Percentiles rank a stretch among this genome's conserved stretches.
Evolutionary conservation across 768 basidiomycete species (phyloP).

Genomic region (Cyathus striatus): DNA sequence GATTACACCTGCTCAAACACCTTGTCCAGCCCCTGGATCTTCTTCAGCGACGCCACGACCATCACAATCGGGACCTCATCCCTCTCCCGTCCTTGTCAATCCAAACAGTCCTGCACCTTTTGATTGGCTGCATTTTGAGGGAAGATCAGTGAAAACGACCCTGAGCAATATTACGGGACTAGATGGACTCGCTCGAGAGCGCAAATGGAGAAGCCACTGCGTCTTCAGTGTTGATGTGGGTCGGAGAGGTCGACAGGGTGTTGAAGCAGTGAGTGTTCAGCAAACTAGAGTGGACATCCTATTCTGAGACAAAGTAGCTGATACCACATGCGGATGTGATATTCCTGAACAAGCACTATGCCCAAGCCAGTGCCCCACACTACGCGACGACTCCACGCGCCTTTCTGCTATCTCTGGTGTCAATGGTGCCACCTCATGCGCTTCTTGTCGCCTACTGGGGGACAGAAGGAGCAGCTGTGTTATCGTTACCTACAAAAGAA

Average conservation of each 20-base stretch:
- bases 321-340: conserved; percentile 80
- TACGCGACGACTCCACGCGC: conserved; percentile 67
- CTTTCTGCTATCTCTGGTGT: conserved; percentile 68
- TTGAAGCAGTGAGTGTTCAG: conserved; percentile 64
- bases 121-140: conserved; percentile 86
- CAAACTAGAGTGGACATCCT: conserved; percentile 2
- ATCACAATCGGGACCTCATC: conserved; percentile 21
- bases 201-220: conserved; percentile 79
- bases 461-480: conserved; percentile 70
- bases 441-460: conserved; percentile 83
- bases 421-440: conserved; percentile 65
- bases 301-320: conserved; percentile 37
- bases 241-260: conserved; percentile 66
- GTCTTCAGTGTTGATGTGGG: conserved; percentile 81
- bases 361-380: conserved; percentile 52
- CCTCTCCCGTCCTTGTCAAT: conserved; percentile 27
- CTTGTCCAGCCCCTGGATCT: conserved; percentile 25
- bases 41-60: conserved; percentile 25
- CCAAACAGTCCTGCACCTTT: conserved; percentile 70
- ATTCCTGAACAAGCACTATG: conserved; percentile 74
- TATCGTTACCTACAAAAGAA: conserved; percentile 78
- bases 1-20: conserved; percentile 20
- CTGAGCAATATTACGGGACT: conserved; percentile 72
- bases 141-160: conserved; percentile 74
- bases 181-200: conserved; percentile 77